Conservation (phyloP, 2,329 filamentous ascomycete genomes). For the Mycosphaerella sp. region DNA sequence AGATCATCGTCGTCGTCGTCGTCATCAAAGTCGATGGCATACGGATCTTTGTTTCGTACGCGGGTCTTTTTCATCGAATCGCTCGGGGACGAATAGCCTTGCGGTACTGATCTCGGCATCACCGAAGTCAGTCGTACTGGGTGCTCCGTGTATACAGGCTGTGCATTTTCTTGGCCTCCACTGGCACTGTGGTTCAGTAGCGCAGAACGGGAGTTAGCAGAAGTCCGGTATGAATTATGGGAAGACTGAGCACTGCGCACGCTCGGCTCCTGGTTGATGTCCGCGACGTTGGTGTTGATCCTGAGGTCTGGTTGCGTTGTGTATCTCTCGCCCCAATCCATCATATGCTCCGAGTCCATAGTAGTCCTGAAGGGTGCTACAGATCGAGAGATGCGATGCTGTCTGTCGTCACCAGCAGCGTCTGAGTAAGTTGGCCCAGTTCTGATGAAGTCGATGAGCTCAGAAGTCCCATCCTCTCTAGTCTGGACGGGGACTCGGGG, state of each 20-base stretch:
- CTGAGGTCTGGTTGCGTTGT: conserved; percentile 19
- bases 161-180: conserved; percentile 7
- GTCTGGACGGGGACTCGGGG: conserved; percentile 51
- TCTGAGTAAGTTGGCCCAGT: conserved; percentile 58
- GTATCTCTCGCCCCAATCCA: conserved; percentile 30
- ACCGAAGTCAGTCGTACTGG: conserved; percentile 13
- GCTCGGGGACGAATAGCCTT: background rate
- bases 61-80: conserved; percentile 52
- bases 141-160: conserved; percentile 15
- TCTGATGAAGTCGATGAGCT: conserved; percentile 92
- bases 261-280: conserved; percentile 8
- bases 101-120: conserved; percentile 5
- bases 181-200: conserved; percentile 17
- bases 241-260: conserved; percentile 17
- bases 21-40: conserved; percentile 69
- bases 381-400: conserved; percentile 70
- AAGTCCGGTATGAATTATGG: conserved; percentile 22
- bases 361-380: conserved; percentile 79
- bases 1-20: conserved; percentile 35
- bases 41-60: conserved; percentile 76
- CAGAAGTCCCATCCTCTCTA: conserved; percentile 64
- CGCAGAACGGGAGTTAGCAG: conserved; percentile 39
- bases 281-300: conserved; percentile 16
- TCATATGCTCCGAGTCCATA: conserved; percentile 76
- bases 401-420: conserved; percentile 23